Conservation (phyloP, 192 early-diverging fungal genomes). For the Allomyces javanicus region DNA sequence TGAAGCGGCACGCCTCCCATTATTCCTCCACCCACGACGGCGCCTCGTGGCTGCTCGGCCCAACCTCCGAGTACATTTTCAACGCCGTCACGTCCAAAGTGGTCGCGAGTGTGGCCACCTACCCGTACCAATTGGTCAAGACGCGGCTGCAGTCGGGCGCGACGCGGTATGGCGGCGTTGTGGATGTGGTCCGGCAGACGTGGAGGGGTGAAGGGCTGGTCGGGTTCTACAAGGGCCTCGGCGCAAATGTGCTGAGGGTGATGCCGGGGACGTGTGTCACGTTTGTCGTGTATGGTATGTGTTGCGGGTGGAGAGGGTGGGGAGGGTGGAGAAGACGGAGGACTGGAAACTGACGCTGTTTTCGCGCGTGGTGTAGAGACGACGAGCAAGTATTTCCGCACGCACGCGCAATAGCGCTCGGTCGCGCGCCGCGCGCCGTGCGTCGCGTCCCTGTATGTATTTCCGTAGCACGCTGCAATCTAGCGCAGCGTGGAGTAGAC, state of each 20-base stretch:
- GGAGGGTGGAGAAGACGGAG: too few species aligned
- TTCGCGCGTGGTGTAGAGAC: too few species aligned
- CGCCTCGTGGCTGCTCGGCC: background rate
- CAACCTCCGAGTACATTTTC: slow-evolving; percentile 44
- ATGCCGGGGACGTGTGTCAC: slow-evolving; percentile 86
- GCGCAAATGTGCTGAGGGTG: slow-evolving; percentile 67
- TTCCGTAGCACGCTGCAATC: too few species aligned
- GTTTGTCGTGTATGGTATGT: slow-evolving; percentile 81
- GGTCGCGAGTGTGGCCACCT: slow-evolving; percentile 67
- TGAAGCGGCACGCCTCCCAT: slow-evolving; percentile 52
- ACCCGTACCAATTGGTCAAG: slow-evolving; percentile 80
- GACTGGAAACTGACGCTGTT: too few species aligned
- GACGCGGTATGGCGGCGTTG: slow-evolving; percentile 41
- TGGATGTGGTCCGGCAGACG: slow-evolving; percentile 51
- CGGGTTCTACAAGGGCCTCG: slow-evolving; percentile 86
- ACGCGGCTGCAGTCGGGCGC: slow-evolving; percentile 55
- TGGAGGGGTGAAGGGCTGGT: slow-evolving; percentile 46
- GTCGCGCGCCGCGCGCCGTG: too few species aligned
- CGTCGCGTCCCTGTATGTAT: too few species aligned
- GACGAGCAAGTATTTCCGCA: too few species aligned
- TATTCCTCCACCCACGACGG: background rate
- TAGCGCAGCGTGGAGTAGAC: too few species aligned
- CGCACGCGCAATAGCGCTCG: too few species aligned
- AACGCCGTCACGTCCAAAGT: slow-evolving; percentile 78
- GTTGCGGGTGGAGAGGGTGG: too few species aligned